These are phyloP conservation scores for Stromatinia cepivora DNA, from an alignment of 2,329 filamentous ascomycete genomes.

Conservation along the genomic window DNA sequence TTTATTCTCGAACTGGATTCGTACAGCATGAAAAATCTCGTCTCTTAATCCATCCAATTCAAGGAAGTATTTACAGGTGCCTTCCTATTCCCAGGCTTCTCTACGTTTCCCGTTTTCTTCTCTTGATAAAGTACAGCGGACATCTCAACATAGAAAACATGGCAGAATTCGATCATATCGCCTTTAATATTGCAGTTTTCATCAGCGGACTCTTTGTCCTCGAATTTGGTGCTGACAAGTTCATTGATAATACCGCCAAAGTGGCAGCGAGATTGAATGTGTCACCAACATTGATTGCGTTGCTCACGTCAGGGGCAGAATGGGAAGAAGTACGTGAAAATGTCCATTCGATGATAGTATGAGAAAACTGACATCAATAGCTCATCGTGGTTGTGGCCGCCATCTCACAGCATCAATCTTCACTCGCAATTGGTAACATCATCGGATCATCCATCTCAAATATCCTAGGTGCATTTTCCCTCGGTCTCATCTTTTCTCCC, in stretches of 20 bases:
- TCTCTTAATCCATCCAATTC: background rate
- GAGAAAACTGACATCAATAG: conserved; percentile 35
- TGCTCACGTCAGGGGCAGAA: conserved; percentile 55
- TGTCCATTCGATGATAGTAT: background rate
- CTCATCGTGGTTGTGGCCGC: conserved; percentile 52
- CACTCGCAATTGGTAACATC: conserved; percentile 55
- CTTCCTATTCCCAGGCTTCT: background rate
- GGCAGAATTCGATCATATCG: conserved; percentile 28
- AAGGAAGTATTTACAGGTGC: background rate
- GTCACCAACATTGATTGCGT: conserved; percentile 50
- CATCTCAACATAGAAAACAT: conserved; percentile 8
- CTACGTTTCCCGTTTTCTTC: background rate
- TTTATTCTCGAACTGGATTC: background rate
- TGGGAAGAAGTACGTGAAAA: conserved; percentile 52
- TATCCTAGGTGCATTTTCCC: conserved; percentile 55
- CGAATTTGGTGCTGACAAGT: conserved; percentile 53
- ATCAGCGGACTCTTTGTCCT: conserved; percentile 50
- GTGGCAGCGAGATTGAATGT: conserved; percentile 49
- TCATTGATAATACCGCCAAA: conserved; percentile 52
- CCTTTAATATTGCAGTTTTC: conserved; percentile 47
- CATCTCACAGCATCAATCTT: conserved; percentile 47
- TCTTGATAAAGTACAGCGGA: background rate
- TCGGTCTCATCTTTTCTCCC: conserved; percentile 50
- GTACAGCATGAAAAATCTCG: background rate
- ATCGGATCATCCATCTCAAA: conserved; percentile 57